A percentile compares a stretch with the other conserved stretches of the same genome.
Conservation (phyloP, 2,329 filamentous ascomycete genomes). For the Alternaria dauci region DNA sequence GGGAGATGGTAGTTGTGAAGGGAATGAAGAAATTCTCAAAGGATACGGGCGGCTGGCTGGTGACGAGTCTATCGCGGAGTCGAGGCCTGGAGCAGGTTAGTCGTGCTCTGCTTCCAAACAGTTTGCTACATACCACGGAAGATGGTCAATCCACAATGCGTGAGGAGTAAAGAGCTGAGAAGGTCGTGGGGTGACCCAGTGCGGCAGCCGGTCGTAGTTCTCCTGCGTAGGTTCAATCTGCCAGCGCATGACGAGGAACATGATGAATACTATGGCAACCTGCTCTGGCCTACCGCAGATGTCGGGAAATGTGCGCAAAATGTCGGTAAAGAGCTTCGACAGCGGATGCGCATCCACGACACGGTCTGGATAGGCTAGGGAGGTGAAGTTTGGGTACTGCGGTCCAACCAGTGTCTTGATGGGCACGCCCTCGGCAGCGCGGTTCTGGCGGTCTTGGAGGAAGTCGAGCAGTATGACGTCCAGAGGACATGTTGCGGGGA, state of each 20-base stretch:
- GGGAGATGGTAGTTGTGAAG: constrained; percentile 75
- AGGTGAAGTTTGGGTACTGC: constrained; percentile 79
- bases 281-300: constrained; percentile 81
- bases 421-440: constrained; percentile 70
- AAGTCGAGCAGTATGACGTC: constrained; percentile 84
- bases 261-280: constrained; percentile 81
- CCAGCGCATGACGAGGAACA: constrained; percentile 88
- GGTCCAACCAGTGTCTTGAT: constrained; percentile 75
- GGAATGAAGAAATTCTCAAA: constrained; percentile 87
- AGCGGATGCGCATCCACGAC: constrained; percentile 74
- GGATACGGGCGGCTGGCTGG: constrained; percentile 63
- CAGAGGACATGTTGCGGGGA: constrained; percentile 75
- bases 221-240: constrained; percentile 79
- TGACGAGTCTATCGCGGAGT: constrained; percentile 74
- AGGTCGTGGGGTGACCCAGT: constrained; percentile 73
- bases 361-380: constrained; percentile 75
- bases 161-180: constrained; percentile 74
- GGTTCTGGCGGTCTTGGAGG: constrained; percentile 72
- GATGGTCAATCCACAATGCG: constrained; percentile 81
- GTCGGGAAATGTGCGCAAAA: constrained; percentile 82
- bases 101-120: background rate
- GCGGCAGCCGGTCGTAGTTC: constrained; percentile 79
- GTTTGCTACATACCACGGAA: constrained; percentile 67
- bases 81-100: constrained; percentile 59
- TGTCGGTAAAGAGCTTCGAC: constrained; percentile 85